Percentiles rank a stretch among this genome's conserved stretches.
phyloP scores from a whole-genome alignment of 305 asterid species.

The Fraxinus latifolia region DNA sequence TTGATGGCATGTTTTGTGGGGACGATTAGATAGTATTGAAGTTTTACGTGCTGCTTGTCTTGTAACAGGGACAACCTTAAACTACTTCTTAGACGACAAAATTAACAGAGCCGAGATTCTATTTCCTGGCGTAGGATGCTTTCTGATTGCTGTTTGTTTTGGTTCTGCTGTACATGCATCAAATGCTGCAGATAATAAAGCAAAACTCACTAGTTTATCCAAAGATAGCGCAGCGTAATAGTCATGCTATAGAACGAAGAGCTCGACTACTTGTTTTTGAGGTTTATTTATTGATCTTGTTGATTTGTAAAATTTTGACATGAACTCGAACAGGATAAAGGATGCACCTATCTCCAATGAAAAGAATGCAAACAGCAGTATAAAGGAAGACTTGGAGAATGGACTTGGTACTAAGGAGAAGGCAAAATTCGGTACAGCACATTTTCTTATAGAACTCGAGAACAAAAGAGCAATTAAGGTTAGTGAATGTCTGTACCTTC shows the following conservation, averaged over 20 bases:
- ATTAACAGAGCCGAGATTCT: constrained; percentile 69
- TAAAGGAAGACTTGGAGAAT: constrained; percentile 40
- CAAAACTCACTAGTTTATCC: constrained; percentile 43
- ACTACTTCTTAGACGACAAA: constrained; percentile 57
- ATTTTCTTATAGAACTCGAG: constrained; percentile 57
- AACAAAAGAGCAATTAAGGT: constrained; percentile 64
- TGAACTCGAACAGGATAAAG: constrained; percentile 36
- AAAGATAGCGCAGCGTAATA: constrained; percentile 38
- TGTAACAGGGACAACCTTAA: constrained; percentile 51
- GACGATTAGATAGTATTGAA: not conserved
- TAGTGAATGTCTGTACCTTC: not conserved
- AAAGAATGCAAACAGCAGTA: constrained; percentile 26
- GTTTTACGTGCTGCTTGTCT: not conserved
- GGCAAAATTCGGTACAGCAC: constrained; percentile 54
- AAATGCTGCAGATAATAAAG: constrained; percentile 63
- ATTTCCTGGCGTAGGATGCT: constrained; percentile 67
- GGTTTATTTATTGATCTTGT: not conserved
- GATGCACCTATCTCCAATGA: constrained; percentile 28
- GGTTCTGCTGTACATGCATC: constrained; percentile 81
- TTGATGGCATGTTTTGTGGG: not conserved
- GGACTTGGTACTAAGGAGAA: constrained; percentile 32
- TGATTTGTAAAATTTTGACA: constrained; percentile 10
- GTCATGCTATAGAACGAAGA: not conserved
- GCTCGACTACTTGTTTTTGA: not conserved
- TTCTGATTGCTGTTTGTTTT: constrained; percentile 73